Percentiles rank a stretch among this genome's conserved stretches.
Conservation (phyloP, 2,329 filamentous ascomycete genomes). For the Helicocarpus griseus region DNA sequence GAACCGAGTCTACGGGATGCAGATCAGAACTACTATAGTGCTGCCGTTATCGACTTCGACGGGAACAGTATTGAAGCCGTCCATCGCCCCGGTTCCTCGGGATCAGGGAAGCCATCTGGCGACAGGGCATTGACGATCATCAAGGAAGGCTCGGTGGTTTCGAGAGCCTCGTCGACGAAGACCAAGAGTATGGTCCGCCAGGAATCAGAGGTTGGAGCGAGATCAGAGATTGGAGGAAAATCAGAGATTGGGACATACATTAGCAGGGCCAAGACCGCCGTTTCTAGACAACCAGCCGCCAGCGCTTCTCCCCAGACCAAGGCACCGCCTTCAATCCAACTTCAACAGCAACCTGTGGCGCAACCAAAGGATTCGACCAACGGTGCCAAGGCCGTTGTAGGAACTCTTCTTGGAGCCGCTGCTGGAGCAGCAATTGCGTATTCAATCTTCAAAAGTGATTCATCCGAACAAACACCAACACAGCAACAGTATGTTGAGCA, state of each 20-base stretch:
- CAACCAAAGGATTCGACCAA: constrained; percentile 10
- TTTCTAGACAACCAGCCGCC: constrained; percentile 14
- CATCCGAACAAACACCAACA: constrained; percentile 16
- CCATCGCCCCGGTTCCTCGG: constrained; percentile 32
- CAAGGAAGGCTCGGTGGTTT: constrained; percentile 30
- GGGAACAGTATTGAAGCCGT: constrained; percentile 77
- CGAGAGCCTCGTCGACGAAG: constrained; percentile 22
- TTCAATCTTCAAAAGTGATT: constrained; percentile 48
- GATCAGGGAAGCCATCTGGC: constrained; percentile 20
- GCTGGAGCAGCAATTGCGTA: constrained; percentile 70
- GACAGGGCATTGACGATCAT: constrained; percentile 24
- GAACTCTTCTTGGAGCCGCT: constrained; percentile 68
- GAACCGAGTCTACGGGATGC: constrained; percentile 45
- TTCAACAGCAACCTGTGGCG: constrained; percentile 18
- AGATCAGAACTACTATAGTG: constrained; percentile 50
- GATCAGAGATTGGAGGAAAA: constrained; percentile 21
- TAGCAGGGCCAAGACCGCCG: constrained; percentile 18
- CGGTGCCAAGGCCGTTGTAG: constrained; percentile 56
- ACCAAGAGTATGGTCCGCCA: constrained; percentile 22
- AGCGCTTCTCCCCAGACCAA: constrained; percentile 11
- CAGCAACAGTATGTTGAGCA: constrained; percentile 17
- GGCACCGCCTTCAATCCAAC: constrained; percentile 9
- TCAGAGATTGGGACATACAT: constrained; percentile 22
- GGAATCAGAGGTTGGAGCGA: constrained; percentile 22
- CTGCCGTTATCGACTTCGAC: constrained; percentile 64